Conservation (phyloP, 495 filamentous ascomycete species). For the Lasiosphaeria ovina region DNA sequence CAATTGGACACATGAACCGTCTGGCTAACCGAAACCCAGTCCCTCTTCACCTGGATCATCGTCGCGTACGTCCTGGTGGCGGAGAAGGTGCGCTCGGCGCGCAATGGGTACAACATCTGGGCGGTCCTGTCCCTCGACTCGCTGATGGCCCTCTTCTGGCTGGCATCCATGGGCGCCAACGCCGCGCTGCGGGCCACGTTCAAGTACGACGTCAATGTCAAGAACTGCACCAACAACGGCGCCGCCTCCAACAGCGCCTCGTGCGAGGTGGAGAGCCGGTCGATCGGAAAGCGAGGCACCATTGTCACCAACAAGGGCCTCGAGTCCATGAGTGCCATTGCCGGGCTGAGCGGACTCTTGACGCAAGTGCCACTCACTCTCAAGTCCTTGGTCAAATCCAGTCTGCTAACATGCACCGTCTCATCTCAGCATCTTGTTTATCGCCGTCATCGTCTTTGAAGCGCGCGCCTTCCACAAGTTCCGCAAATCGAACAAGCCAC, state of each 20-base stretch:
- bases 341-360: conserved; percentile 43
- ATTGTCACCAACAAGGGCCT: conserved; percentile 31
- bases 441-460: conserved; percentile 43
- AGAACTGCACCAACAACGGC: conserved; percentile 38
- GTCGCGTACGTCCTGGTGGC: conserved; percentile 39
- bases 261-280: conserved; percentile 29
- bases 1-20: not conserved
- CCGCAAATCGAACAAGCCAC: conserved; percentile 27
- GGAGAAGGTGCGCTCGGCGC: conserved; percentile 38
- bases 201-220: conserved; percentile 28
- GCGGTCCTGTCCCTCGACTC: conserved; percentile 45
- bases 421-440: conserved; percentile 36
- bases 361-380: conserved; percentile 23
- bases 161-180: conserved; percentile 45
- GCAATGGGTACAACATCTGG: conserved; percentile 44
- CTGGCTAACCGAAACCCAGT: conserved; percentile 20
- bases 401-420: not conserved
- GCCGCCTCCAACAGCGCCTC: conserved; percentile 35
- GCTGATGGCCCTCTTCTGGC: conserved; percentile 47
- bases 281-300: conserved; percentile 25
- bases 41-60: conserved; percentile 46
- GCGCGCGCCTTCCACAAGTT: conserved; percentile 42
- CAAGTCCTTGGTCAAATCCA: not conserved
- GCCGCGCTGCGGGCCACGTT: conserved; percentile 42
- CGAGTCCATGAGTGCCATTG: conserved; percentile 36